phyloP scores from a whole-genome alignment of 805 yeast genomes.

The Hanseniaspora thailandica region DNA sequence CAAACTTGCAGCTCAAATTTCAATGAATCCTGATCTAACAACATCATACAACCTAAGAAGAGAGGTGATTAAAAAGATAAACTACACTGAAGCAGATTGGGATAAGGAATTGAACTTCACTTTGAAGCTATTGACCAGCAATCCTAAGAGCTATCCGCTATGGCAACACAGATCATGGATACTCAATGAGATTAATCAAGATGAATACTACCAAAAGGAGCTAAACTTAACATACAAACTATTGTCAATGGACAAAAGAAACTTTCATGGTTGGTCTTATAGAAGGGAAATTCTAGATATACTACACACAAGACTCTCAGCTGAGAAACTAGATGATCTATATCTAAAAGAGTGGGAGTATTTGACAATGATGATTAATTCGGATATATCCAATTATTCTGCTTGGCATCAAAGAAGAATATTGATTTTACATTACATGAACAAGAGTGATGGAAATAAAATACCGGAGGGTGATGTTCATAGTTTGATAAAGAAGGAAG shows the following conservation, averaged over 20 bases:
- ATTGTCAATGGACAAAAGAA: slow-evolving; percentile 63
- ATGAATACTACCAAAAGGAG: slow-evolving; percentile 56
- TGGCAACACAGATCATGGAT: slow-evolving; percentile 92
- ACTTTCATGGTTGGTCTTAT: slow-evolving; percentile 94
- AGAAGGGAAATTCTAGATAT: slow-evolving; percentile 46
- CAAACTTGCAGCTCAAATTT: slow-evolving; percentile 32
- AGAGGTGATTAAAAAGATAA: slow-evolving; percentile 40
- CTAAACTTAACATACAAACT: slow-evolving; percentile 56
- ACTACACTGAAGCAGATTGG: slow-evolving; percentile 25
- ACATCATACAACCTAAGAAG: slow-evolving; percentile 84
- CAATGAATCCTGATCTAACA: slow-evolving; percentile 73
- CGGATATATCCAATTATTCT: slow-evolving; percentile 80
- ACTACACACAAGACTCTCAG: slow-evolving; percentile 30
- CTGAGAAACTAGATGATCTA: slow-evolving; percentile 23
- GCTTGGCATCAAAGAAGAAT: slow-evolving; percentile 90
- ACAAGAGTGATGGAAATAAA: slow-evolving; percentile 18
- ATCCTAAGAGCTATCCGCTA: slow-evolving; percentile 91
- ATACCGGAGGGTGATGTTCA: slow-evolving; percentile 21
- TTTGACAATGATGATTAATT: slow-evolving; percentile 67
- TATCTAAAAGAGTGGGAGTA: slow-evolving; percentile 53
- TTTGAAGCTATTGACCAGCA: slow-evolving; percentile 44
- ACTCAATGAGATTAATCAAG: slow-evolving; percentile 37
- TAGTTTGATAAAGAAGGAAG: slow-evolving; percentile 42
- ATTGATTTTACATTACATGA: slow-evolving; percentile 42
- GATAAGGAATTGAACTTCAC: slow-evolving; percentile 52